Evolutionary conservation across 31 red algal genomes (phyloP), one percentile per base, ranked within the genome.

Genomic region (Odonthalia washingtoniensis): DNA sequence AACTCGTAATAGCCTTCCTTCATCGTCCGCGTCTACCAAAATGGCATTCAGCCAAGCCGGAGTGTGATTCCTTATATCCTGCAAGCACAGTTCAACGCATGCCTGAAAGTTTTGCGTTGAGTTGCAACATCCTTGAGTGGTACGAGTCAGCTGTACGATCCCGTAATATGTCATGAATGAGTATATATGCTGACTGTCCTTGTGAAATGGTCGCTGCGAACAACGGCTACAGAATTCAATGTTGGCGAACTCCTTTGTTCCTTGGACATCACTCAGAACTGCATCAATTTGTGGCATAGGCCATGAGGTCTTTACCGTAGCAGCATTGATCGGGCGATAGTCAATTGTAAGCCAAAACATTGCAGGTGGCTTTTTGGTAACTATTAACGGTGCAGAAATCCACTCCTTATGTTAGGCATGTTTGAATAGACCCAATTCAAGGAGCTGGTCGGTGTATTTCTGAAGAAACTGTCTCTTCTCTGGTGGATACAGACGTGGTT

Each of bases 1-100:
- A 12, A 78, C 30, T n/a, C n/a, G n/a, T 0, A 87, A 62, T 1
- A 78, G 84, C 2, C 30, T 42, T 27, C 0, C 32, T 64, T 87
- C 74, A 37, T 49, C 36, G 5, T 70, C 70, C 0, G 72, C 64
- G n/a, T 89, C 46, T 0, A 89, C 26, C 5, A 53, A 65, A 65
- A 81, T 81, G 44, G 80, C 86, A 40, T 89, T 76, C 30, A 81
- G 18, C 86, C 77, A 89, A 0, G 75, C 74, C 32, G 63, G 68
- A 45, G 74, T 30, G 40, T 80, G 60, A 0, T 57, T 74, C 4
- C 65, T 31, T 12, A 81, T 61, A 24, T 61, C 65, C 2, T n/a
- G 0, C 24, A 81, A 89, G 1, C 32, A 38, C 32, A 45, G 60
- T 35, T 81, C 57, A 45, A 89, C 65, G 2, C 40, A 78, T 40